Base-by-base conservation (phyloP, 2,329 filamentous ascomycete genomes). In the Thermochaetoides dissita region DNA sequence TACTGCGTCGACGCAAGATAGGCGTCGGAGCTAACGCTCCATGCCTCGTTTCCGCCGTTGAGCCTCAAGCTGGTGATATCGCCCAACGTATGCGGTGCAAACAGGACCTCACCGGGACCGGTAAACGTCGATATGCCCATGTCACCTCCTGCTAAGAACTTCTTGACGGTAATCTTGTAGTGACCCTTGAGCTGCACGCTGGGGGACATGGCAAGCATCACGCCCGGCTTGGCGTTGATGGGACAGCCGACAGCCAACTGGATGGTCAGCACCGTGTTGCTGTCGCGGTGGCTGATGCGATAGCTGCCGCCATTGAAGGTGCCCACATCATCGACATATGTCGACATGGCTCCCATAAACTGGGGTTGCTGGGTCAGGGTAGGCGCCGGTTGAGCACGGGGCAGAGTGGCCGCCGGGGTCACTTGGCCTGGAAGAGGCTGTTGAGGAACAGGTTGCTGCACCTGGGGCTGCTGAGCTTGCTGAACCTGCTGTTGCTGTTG, bases 241-340 rank as follows among this genome's bases (percentile, higher is more conserved):
- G 89, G 89, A 54, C 85, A 94, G 2, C 87, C 87, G 59, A 91
- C 82, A 9, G 89, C 89, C 37, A 96, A 65, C 60, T 95, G 89
- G 17, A 95, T 63, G 0, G 88, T 96, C 47, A 95, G 62, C 51
- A 95, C 81, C 1, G 84, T 87, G 59, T 96, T 98, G 45, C 77
- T 81, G 60, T 95, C 87, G 17, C 91, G 74, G 57, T 98, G 91
- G 55, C 84, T 91, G 57, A 96, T 87, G 36, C 91, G 74, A 59
- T 89, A 98, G 56, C 84, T 89, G 9, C 91, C 91, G 10, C 91
- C 91, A 58, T 96, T 96, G 68, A 96, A 98, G 0, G 83, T 91
- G n/a, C 91, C 91, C 2, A 94, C 76, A 52, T 94, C 88, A 59
- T 96, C 91, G 30, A 76, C 68, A 1, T 73, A 71, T 6, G 45